Percentiles rank a stretch among this genome's conserved stretches.
phyloP scores from a whole-genome alignment of 2,329 filamentous ascomycete species.

The Monilinia fructigena region DNA sequence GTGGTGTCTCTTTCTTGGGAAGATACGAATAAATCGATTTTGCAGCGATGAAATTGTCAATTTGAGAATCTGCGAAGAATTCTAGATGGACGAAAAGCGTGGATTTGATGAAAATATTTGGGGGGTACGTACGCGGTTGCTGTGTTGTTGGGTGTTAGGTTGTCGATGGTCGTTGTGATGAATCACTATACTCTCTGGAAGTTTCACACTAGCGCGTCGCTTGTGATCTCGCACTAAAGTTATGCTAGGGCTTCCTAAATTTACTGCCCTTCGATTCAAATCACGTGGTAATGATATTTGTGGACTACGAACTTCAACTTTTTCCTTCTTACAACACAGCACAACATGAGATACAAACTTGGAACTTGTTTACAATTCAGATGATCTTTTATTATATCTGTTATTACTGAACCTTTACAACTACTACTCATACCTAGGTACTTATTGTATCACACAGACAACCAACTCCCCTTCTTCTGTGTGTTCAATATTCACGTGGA shows the following conservation, averaged over 20 bases:
- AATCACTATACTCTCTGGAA: slow-evolving; percentile 9
- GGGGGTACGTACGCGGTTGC: slow-evolving; percentile 23
- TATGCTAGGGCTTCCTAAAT: slow-evolving; percentile 18
- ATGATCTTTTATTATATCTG: not conserved
- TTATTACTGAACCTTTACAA: too few species aligned
- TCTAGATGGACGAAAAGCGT: not conserved
- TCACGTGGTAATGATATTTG: not conserved
- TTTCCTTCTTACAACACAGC: not conserved
- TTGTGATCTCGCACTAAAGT: slow-evolving; percentile 9
- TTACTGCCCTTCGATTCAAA: not conserved
- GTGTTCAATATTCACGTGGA: not conserved
- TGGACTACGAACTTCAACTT: not conserved
- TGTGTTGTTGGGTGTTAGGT: slow-evolving; percentile 19
- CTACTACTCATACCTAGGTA: too few species aligned
- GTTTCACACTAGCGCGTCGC: slow-evolving; percentile 11
- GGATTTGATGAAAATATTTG: slow-evolving; percentile 12
- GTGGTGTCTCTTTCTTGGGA: not conserved
- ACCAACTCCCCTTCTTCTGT: too few species aligned
- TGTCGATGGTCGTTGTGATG: slow-evolving; percentile 12
- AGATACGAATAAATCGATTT: not conserved
- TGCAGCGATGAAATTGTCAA: not conserved
- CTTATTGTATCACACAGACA: too few species aligned
- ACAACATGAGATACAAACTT: not conserved
- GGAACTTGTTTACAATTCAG: too few species aligned
- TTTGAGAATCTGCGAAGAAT: slow-evolving; percentile 14